Percentiles rank a stretch among this genome's conserved stretches.
phyloP scores from a whole-genome alignment of 2,329 filamentous ascomycete genomes.

The Trichoderma sp. region DNA sequence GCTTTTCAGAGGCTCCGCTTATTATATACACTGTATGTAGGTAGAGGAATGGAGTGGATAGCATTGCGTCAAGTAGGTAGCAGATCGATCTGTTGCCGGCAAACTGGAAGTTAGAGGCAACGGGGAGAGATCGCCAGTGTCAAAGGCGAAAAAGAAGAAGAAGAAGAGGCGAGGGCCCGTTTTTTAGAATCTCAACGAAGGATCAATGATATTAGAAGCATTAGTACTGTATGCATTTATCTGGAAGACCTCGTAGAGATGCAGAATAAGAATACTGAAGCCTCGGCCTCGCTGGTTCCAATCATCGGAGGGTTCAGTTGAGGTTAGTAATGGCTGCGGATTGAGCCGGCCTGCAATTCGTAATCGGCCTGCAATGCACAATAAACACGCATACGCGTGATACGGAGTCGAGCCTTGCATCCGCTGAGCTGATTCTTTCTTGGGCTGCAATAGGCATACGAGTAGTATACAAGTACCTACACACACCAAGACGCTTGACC shows the following conservation, averaged over 20 bases:
- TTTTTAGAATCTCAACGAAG: background rate
- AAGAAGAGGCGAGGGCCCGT: background rate
- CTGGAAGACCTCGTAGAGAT: background rate
- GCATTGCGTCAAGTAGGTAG: slow-evolving; percentile 16
- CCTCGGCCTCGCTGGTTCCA: background rate
- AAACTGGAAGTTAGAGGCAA: background rate
- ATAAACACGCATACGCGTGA: background rate
- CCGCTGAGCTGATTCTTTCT: too few species aligned
- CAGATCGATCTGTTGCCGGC: slow-evolving; percentile 19
- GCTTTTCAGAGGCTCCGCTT: slow-evolving; percentile 12
- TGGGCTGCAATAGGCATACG: too few species aligned
- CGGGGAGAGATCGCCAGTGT: background rate
- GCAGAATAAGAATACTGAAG: background rate
- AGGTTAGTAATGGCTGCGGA: background rate
- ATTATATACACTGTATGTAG: background rate
- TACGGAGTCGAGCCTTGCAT: background rate
- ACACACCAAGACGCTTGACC: background rate
- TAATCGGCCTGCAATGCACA: background rate
- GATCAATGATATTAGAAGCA: background rate
- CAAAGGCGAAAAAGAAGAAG: background rate
- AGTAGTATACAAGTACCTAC: too few species aligned
- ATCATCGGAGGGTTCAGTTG: background rate
- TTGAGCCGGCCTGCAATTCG: background rate
- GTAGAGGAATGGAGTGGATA: slow-evolving; percentile 1
- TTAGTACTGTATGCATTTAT: background rate